These are phyloP conservation scores for Samsoniella hepiali DNA, from an alignment of 2,329 filamentous ascomycete genomes.

Conservation along the genomic window DNA sequence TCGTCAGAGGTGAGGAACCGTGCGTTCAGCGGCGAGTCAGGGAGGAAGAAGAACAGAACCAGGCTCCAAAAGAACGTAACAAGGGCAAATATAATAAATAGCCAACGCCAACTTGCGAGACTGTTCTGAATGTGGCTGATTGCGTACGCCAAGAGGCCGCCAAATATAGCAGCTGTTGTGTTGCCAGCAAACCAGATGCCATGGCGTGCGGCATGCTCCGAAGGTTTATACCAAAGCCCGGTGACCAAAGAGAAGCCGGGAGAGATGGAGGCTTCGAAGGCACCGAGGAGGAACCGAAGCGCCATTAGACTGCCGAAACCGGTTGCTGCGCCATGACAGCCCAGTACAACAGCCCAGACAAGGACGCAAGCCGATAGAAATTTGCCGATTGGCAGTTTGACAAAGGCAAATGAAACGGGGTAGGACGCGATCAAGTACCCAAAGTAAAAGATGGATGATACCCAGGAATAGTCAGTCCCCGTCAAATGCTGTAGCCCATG, in stretches of 20 bases:
- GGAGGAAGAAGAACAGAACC: conserved; percentile 18
- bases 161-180: conserved; percentile 26
- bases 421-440: conserved; percentile 39
- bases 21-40: conserved; percentile 23
- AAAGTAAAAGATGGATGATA: conserved; percentile 47
- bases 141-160: conserved; percentile 26
- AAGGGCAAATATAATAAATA: conserved; percentile 6
- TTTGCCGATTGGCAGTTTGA: conserved; percentile 25
- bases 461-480: conserved; percentile 45
- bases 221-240: conserved; percentile 36
- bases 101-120: conserved; percentile 14
- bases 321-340: conserved; percentile 37
- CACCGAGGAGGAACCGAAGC: conserved; percentile 33
- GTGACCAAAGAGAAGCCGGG: conserved; percentile 31
- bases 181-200: conserved; percentile 30
- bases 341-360: conserved; percentile 36
- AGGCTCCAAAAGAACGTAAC: conserved; percentile 12
- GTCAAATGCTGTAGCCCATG: conserved; percentile 15
- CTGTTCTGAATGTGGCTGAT: conserved; percentile 24
- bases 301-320: conserved; percentile 31
- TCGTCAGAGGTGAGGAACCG: conserved; percentile 5
- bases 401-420: conserved; percentile 23
- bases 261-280: conserved; percentile 30
- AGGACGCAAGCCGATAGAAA: conserved; percentile 23
- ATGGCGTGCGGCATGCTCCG: conserved; percentile 27